These are phyloP conservation scores for Chaetomium globosum DNA, from an alignment of 2,329 filamentous ascomycete species.

Conservation along the genomic window DNA sequence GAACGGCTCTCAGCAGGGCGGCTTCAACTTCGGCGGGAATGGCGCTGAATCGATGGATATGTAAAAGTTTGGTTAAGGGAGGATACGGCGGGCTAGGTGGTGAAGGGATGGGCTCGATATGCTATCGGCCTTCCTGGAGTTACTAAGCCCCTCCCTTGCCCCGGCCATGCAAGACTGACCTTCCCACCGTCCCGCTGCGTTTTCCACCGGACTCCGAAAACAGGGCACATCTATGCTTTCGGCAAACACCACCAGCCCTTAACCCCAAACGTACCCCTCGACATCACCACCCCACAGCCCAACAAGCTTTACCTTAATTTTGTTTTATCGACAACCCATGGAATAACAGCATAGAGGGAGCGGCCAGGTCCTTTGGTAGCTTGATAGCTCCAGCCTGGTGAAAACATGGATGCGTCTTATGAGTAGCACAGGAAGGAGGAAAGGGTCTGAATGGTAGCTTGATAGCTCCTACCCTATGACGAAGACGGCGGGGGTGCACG, in stretches of 20 bases:
- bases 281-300: constrained; percentile 29
- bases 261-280: constrained; percentile 20
- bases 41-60: constrained; percentile 67
- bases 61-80: constrained; percentile 46
- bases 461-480: constrained; percentile 51
- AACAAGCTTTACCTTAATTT: constrained; percentile 42
- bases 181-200: constrained; percentile 15
- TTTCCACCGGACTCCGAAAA: constrained; percentile 30
- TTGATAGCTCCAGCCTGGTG: constrained; percentile 65
- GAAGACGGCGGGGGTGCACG: constrained; percentile 17
- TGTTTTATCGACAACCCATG: constrained; percentile 34
- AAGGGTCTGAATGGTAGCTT: constrained; percentile 55
- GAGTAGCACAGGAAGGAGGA: constrained; percentile 40
- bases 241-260: constrained; percentile 25
- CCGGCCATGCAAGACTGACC: background rate
- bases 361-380: constrained; percentile 59
- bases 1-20: constrained; percentile 66
- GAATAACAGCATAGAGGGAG: constrained; percentile 31
- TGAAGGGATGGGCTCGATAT: background rate
- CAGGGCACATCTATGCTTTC: constrained; percentile 40
- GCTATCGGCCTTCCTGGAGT: background rate
- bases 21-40: constrained; percentile 87
- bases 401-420: constrained; percentile 38
- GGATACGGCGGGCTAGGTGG: background rate
- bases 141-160: constrained; percentile 1